Evolutionary conservation across 352 stramenopile genomes (phyloP), one percentile per base, ranked within the genome.

Genomic region (Phytophthora uliginosa): DNA sequence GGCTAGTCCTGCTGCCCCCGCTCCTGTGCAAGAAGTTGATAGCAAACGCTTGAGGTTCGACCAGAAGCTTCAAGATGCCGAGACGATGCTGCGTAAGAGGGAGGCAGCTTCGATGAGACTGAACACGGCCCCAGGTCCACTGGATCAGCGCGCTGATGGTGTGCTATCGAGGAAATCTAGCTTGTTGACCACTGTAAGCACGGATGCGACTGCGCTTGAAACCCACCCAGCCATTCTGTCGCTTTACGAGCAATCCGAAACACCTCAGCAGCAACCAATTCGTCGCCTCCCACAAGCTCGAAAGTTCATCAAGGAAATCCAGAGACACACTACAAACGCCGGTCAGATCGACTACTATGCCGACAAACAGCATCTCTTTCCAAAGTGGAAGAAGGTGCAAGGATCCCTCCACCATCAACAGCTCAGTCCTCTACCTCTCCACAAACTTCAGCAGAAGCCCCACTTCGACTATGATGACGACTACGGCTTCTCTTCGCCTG

Each of bases 311-410:
- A 90, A 84, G 38, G 76, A 89, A 28, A 91, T 90, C 42, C 82
- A 91, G 59, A 71, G 77, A 34, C 80, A 91, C 55, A 83, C 78
- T 10, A 87, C 83, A 0, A 78, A 76, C 17, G 59, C 85, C 15
- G 85, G 84, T 1, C 85, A 94, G 59, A 92, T 91, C 45, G 73
- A 85, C 59, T 91, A 82, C 59, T 92, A 91, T 48, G 66, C 81
- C 6, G 79, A 94, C 74, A 94, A 93, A 54, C 76, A 83, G 28
- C 84, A 91, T 36, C 76, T 94, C n/a, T 91, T 94, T 13, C 69
- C 70, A 2, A 94, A 94, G 59, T 94, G 87, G 87, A 88, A 88
- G 40, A 92, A 89, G 50, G 73, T 94, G 1, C 81, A 91, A 66
- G 64, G 71, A 0, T 83, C 85, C 7, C 79, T 89, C 22, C 71